Base-by-base conservation (phyloP, 176 grass and related monocot species). In the Puccinellia tenuiflora region DNA sequence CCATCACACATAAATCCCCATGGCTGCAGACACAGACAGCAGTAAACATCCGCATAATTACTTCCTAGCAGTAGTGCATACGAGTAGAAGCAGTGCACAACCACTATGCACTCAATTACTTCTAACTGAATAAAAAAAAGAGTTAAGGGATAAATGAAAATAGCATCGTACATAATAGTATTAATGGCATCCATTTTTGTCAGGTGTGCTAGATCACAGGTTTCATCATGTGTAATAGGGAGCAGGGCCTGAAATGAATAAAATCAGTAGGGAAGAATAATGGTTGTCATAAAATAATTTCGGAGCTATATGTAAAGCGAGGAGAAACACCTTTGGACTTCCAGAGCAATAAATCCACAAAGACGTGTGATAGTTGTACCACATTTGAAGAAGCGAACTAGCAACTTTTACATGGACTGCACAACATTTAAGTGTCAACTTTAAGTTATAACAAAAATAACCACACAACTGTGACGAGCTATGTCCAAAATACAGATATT, bases 331-430 rank as follows among this genome's bases (percentile, higher is more conserved):
- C 92, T 87, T 88, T 48, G 85, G 77, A 54, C 79, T 84, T 86
- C 91, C 90, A 13, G 92, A 91, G 66, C 84, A 93, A 47, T 85
- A 75, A 82, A 46, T 93, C 95, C 95, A 98, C 55, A 98, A 45
- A 40, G 79, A 91, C 62, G 79, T 91, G 77, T 98, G 95, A 40
- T 91, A 93, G 79, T 95, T 95, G 76, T 86, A 91, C 95, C 95
- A 98, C 87, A 95, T 95, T 86, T 93, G 90, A 88, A 95, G 85
- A 81, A 92, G 56, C 65, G 66, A 86, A 34, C 43, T 88, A 48
- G 90, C 78, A 86, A 98, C 54, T 82, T 88, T 89, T 77, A 61
- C 46, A 86, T 81, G 75, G 45, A 78, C 94, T 97, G 85, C 79
- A 77, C 45, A 78, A 75, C 9, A 43, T 51, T 39, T 37, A 11